Evolutionary conservation across 2,329 filamentous ascomycete genomes (phyloP), one percentile per base, ranked within the genome.

Genomic region (Leptographium procerum): DNA sequence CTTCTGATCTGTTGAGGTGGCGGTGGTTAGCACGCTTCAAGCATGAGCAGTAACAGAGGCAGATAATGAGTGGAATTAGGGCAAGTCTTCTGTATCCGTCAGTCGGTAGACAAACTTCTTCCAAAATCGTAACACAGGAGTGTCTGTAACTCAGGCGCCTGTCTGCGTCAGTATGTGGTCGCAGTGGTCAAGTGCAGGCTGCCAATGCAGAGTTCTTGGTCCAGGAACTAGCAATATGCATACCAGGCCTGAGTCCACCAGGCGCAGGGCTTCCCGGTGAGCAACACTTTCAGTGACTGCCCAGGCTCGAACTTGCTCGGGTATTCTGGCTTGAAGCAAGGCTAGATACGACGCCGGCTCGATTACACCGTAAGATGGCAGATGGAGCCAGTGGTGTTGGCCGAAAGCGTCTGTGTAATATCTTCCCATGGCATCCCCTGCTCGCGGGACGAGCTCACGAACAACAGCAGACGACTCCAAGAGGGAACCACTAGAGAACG

Each of bases 71-170:
- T 26, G 8, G 28, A 16, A 2, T 1, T 13, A 4, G 13, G 10
- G 14, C 14, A 9, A 9, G 3, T 11, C 28, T 45, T 19, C 50
- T 16, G n/a, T n/a, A n/a, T 28, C 26, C 48, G 19, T 40, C 13
- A 28, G 28, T 53, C 13, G 22, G 31, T 14, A 10, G 16, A 57
- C 61, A 28, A 59, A 64, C 62, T 52, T 50, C 63, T 36, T 1
- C 50, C 60, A 58, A 62, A 62, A 29, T 64, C 63, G 33, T 64
- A 64, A 6, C 55, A 43, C 2, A 64, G 26, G 2, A 64, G 56
- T 10, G 48, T 47, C 14, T 60, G 43, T 0, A 64, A 34, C 19
- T 64, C 61, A 3, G 60, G 58, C 22, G 60, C 62, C 61, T 64
- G 47, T 16, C 9, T 5, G 13, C 45, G 19, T 52, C 14, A 52